Evolutionary conservation across 2,329 filamentous ascomycete genomes (phyloP), one percentile per base, ranked within the genome.

Genomic region (Paecilomyces sp.): DNA sequence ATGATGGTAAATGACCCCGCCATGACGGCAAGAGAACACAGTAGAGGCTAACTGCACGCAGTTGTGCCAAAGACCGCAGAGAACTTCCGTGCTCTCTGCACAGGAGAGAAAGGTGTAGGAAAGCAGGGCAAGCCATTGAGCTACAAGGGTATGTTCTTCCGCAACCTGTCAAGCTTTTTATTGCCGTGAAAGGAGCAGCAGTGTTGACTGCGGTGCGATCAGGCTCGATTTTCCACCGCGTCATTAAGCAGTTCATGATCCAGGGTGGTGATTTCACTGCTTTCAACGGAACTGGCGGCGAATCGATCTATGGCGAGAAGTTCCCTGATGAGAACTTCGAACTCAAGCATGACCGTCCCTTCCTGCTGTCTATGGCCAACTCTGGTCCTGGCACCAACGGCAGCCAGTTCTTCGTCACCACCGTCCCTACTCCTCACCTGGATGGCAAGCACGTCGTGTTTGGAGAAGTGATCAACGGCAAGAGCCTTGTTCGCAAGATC

Each of bases 171-270:
- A 25, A 22, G 51, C 34, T 52, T n/a, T 22, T 36, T 1, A 56
- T 59, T 36, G 11, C n/a, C 57, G 30, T n/a, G 11, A 11, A 15
- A 25, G 12, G 11, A 28, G 51, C 22, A 22, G 13, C 13, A 15
- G 24, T 13, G 8, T 25, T 53, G 28, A 53, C 28, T 11, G n/a
- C n/a, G 6, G 31, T 12, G 11, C 11, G 51, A 53, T 6, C 60
- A 80, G 89, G 91, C 67, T 95, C 90, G 62, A 81, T 80, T 68
- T 97, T 99, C 83, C 93, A 99, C 81, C 90, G 93, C 57, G 90
- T 99, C 65, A 99, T 99, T 81, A 97, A 97, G 83, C 85, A 90
- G 70, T 99, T 99, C 79, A 97, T 99, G 93, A 94, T 97, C 71
- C 90, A 97, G 80, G 92, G 94, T 72, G 93, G 94, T 77, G 94